Evolutionary conservation across 805 yeast genomes (phyloP).

Genomic region (Ogataea degrootiae): DNA sequence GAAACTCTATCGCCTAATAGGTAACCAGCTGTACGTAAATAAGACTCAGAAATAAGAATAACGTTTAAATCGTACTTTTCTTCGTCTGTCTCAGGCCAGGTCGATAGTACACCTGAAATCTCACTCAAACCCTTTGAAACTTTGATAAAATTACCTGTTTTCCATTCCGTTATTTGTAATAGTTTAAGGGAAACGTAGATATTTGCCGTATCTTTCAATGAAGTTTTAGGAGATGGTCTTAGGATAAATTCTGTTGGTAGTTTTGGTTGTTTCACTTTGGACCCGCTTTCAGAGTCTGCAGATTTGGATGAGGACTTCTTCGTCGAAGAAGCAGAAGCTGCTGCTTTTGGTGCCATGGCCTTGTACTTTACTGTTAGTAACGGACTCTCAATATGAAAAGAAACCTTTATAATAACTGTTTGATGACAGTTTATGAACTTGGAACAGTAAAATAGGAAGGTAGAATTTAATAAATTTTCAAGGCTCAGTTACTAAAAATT

Average conservation of each 20-base stretch:
- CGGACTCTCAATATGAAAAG: too few species aligned
- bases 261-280: conserved; percentile 15
- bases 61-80: conserved; percentile 22
- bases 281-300: conserved; percentile 1
- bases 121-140: conserved; percentile 22
- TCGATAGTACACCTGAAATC: conserved; percentile 12
- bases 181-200: conserved; percentile 22
- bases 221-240: conserved; percentile 18
- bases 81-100: conserved; percentile 23
- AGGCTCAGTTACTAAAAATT: too few species aligned
- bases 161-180: conserved; percentile 18
- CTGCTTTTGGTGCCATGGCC: conserved; percentile 24
- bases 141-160: conserved; percentile 23
- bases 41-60: conserved; percentile 20
- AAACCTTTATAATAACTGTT: too few species aligned
- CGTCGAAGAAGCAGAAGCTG: conserved; percentile 11
- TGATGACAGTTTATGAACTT: background rate
- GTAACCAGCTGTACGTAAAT: conserved; percentile 17
- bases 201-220: conserved; percentile 11
- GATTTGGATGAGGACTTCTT: conserved; percentile 7
- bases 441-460: background rate
- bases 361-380: background rate
- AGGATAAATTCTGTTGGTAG: conserved; percentile 26
- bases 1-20: conserved; percentile 31
- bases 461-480: background rate